Conservation (phyloP, 768 basidiomycete species). For the Pleurotus giganteus region DNA sequence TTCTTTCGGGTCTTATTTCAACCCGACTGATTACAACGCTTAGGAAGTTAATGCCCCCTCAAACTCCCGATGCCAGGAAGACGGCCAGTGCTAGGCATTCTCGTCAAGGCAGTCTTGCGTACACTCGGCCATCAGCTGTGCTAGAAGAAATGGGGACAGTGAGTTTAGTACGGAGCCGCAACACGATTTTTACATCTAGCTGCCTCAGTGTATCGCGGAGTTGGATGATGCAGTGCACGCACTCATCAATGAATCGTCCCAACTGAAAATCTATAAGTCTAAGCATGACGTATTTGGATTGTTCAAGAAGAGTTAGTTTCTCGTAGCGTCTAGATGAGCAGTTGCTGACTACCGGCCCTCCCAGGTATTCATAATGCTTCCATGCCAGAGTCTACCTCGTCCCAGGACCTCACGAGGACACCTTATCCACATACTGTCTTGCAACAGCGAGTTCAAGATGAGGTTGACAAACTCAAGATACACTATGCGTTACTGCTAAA, state of each 20-base stretch:
- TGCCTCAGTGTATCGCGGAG: conserved; percentile 50
- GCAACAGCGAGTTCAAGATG: conserved; percentile 43
- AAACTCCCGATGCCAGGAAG: conserved; percentile 38
- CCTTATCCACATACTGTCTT: conserved; percentile 17
- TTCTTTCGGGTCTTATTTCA: conserved; percentile 7
- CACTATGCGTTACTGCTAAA: conserved; percentile 55
- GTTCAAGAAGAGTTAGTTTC: conserved; percentile 56
- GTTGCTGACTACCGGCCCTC: conserved; percentile 13
- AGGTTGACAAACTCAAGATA: conserved; percentile 53
- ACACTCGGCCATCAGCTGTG: conserved; percentile 48
- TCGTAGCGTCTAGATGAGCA: not conserved
- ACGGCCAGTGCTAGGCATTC: conserved; percentile 39
- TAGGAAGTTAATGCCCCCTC: conserved; percentile 64
- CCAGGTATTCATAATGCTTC: conserved; percentile 3
- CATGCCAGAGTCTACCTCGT: not conserved
- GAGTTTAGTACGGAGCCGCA: conserved; percentile 24
- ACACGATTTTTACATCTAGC: not conserved
- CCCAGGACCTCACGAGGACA: not conserved
- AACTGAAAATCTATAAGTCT: conserved; percentile 39
- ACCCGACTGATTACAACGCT: conserved; percentile 16
- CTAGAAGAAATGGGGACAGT: conserved; percentile 70
- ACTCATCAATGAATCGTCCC: conserved; percentile 33
- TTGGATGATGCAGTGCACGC: conserved; percentile 53
- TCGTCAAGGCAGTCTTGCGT: conserved; percentile 41
- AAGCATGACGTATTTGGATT: conserved; percentile 44